Evolutionary conservation across 2,329 filamentous ascomycete genomes (phyloP), one percentile per base, ranked within the genome.

Genomic region (Septoria petroselini): DNA sequence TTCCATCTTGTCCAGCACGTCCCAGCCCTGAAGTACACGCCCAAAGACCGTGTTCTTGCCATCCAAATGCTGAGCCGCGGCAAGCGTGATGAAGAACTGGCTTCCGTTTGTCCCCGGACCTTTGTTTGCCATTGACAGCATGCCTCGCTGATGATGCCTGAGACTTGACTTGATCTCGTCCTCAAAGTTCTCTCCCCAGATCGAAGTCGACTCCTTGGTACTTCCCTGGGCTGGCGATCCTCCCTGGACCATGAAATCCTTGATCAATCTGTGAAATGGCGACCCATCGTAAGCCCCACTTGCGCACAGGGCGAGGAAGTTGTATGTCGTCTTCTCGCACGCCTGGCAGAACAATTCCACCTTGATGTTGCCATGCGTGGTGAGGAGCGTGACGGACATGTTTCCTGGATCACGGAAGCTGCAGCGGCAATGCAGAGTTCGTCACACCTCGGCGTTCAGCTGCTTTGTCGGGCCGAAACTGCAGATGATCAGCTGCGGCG

Each of bases 261-360:
- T 84, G 52, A 93, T 91, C 55, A 88, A 76, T 44, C 88, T 84
- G 75, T 93, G 88, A 70, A 93, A 86, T 54, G 84, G 84, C 18
- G 85, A 88, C 63, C 71, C 70, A 66, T 87, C 75, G 73, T 90
- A 93, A 74, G 86, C 89, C 63, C 76, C 77, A 7, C 86, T 89
- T 41, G 86, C 88, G 75, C 86, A 90, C 56, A 93, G 83, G 45
- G 88, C 88, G 59, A 94, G 83, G 71, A 94, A 94, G 74, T 94
- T 94, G 84, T 88, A 67, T 56, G 90, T 86, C 0, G 93, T 95
- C 70, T 91, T 91, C 55, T 93, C 93, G 25, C 95, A 89, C 61
- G 87, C 85, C 69, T 96, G 89, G 75, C 91, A 97, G 74, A 96
- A 97, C 59, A 98, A 77, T 71, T 97, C 93, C 62, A 97, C 81